phyloP scores from a whole-genome alignment of 192 early-diverging fungal species.

The Backusella circina region DNA sequence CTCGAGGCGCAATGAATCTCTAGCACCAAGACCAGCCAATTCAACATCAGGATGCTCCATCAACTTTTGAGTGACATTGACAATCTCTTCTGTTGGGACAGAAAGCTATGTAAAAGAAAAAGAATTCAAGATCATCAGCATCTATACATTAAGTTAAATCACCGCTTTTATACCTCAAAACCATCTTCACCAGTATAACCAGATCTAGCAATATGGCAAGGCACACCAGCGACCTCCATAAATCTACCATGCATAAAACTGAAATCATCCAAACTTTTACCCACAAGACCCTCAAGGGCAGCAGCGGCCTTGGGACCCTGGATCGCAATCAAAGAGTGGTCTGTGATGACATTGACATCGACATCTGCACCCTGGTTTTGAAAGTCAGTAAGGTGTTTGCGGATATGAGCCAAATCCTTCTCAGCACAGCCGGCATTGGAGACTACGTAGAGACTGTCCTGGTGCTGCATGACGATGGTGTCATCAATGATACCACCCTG shows the following conservation, averaged over 20 bases:
- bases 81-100: slow-evolving; percentile 72
- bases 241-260: slow-evolving; percentile 84
- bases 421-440: slow-evolving; percentile 96
- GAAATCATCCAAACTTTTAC: slow-evolving; percentile 64
- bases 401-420: slow-evolving; percentile 91
- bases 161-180: slow-evolving; percentile 67
- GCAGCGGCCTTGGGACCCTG: slow-evolving; percentile 83
- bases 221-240: slow-evolving; percentile 72
- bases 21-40: slow-evolving; percentile 91
- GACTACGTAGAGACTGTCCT: slow-evolving; percentile 85
- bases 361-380: slow-evolving; percentile 88
- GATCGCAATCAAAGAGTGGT: slow-evolving; percentile 87
- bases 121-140: background rate
- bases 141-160: background rate
- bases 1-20: slow-evolving; percentile 93
- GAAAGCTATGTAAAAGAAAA: slow-evolving; percentile 58
- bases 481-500: slow-evolving; percentile 98
- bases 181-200: slow-evolving; percentile 99
- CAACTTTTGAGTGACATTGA: slow-evolving; percentile 62
- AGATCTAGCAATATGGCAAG: slow-evolving; percentile 87
- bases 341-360: slow-evolving; percentile 79
- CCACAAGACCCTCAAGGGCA: slow-evolving; percentile 59
- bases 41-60: slow-evolving; percentile 73
- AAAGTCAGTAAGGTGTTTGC: slow-evolving; percentile 71
- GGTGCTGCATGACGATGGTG: slow-evolving; percentile 89